phyloP scores from a whole-genome alignment of 352 stramenopile species.

The Phytophthora podocarpi region DNA sequence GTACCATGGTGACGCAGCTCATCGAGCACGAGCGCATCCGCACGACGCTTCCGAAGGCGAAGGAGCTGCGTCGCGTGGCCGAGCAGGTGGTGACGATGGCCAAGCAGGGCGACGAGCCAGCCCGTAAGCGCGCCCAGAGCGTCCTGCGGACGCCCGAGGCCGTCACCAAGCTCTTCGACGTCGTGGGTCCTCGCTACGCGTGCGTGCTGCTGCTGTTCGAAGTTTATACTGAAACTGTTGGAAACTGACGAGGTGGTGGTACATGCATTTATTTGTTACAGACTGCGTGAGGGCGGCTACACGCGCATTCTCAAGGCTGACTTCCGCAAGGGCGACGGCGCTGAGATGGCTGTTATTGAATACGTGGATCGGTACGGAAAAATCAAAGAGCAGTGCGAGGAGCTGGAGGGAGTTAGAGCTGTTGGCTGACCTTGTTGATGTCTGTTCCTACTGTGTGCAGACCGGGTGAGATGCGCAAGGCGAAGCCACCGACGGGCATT shows the following conservation, averaged over 20 bases:
- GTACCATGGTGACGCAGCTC: constrained; percentile 96
- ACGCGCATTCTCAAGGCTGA: constrained; percentile 96
- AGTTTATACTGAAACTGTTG: background rate
- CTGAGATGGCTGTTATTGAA: constrained; percentile 98
- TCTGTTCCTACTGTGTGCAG: constrained; percentile 40
- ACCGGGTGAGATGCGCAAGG: constrained; percentile 86
- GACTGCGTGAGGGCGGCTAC: constrained; percentile 91
- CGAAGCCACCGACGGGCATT: constrained; percentile 65
- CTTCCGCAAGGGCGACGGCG: constrained; percentile 93
- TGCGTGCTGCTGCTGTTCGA: constrained; percentile 50
- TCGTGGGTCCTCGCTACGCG: constrained; percentile 95
- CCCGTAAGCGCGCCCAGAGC: constrained; percentile 78
- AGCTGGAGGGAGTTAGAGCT: background rate
- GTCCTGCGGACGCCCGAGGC: constrained; percentile 91
- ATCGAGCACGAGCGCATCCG: constrained; percentile 98
- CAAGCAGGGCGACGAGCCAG: constrained; percentile 91
- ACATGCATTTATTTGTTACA: constrained; percentile 7
- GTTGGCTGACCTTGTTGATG: constrained; percentile 1
- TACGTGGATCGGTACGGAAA: constrained; percentile 93
- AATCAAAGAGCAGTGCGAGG: background rate
- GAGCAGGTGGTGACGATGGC: constrained; percentile 96
- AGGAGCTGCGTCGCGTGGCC: constrained; percentile 93
- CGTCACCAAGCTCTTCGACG: constrained; percentile 96
- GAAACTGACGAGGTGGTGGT: constrained; percentile 16
- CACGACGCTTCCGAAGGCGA: constrained; percentile 97